These are phyloP conservation scores for Poterioochromonas sp. DNA, from an alignment of 352 stramenopile species.

Conservation along the genomic window DNA sequence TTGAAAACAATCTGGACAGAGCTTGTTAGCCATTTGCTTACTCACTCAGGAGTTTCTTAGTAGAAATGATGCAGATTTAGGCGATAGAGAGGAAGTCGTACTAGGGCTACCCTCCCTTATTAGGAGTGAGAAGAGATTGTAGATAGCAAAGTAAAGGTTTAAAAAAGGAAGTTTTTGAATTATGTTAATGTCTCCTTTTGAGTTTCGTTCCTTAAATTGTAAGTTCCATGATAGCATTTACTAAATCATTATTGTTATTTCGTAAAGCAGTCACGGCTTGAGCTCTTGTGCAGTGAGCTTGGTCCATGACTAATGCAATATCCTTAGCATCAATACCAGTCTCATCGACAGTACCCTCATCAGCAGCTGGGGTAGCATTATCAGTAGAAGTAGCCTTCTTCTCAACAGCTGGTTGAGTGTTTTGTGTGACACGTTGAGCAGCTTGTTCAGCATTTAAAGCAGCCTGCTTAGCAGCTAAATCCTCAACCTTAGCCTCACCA, in stretches of 20 bases:
- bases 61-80: no score
- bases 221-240: slow-evolving; percentile 99
- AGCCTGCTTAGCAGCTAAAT: slow-evolving; percentile 55
- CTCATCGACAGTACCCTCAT: slow-evolving; percentile 85
- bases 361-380: slow-evolving; percentile 50
- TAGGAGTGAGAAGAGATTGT: no score
- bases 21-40: no score
- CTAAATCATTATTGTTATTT: slow-evolving; percentile 96
- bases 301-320: slow-evolving; percentile 93
- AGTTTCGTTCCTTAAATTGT: slow-evolving; percentile 98
- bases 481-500: slow-evolving; percentile 96
- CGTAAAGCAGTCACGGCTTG: slow-evolving; percentile 92
- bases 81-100: no score
- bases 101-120: no score
- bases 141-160: no score
- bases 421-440: background rate
- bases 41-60: no score
- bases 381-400: slow-evolving; percentile 41
- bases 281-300: slow-evolving; percentile 75
- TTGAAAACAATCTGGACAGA: background rate
- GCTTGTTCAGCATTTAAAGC: slow-evolving; percentile 57
- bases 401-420: slow-evolving; percentile 54
- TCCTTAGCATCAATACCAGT: slow-evolving; percentile 93
- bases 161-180: no score
- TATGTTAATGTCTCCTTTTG: no score